Conservation (phyloP, 306 rosid genomes). For the Aeschynomene evenia region DNA sequence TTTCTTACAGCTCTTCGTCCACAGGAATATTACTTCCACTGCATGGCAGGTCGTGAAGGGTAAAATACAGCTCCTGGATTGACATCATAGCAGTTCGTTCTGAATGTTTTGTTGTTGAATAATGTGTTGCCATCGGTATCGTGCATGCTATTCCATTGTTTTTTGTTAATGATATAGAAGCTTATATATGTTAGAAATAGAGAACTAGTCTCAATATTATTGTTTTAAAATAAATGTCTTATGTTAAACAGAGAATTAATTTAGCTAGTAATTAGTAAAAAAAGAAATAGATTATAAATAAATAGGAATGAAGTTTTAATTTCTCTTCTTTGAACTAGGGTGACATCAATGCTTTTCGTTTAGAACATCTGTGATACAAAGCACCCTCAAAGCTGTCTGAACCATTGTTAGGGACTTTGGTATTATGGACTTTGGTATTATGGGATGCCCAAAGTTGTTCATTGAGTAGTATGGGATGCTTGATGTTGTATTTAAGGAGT, state of each 20-base stretch:
- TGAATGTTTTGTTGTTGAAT: background rate
- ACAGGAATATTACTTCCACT: conserved; percentile 94
- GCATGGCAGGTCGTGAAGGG: conserved; percentile 99
- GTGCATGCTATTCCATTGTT: background rate
- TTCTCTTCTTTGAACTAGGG: background rate
- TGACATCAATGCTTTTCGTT: background rate
- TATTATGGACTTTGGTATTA: no score
- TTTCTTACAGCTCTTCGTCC: conserved; percentile 96
- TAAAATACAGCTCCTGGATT: conserved; percentile 30
- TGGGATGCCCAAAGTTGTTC: no score
- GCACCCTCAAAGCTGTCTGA: background rate
- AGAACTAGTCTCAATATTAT: background rate
- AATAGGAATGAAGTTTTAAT: background rate
- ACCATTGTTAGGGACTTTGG: no score
- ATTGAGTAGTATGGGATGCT: no score
- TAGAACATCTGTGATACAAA: background rate
- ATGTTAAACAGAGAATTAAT: background rate
- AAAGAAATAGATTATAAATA: background rate
- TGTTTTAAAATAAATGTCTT: background rate
- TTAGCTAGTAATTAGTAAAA: background rate
- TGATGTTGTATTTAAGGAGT: no score
- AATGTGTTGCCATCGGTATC: background rate
- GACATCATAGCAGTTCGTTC: background rate
- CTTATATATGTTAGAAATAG: background rate
- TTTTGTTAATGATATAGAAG: background rate